Evolutionary conservation across 352 stramenopile species (phyloP), one percentile per base, ranked within the genome.

Genomic region (Pythium sp.): DNA sequence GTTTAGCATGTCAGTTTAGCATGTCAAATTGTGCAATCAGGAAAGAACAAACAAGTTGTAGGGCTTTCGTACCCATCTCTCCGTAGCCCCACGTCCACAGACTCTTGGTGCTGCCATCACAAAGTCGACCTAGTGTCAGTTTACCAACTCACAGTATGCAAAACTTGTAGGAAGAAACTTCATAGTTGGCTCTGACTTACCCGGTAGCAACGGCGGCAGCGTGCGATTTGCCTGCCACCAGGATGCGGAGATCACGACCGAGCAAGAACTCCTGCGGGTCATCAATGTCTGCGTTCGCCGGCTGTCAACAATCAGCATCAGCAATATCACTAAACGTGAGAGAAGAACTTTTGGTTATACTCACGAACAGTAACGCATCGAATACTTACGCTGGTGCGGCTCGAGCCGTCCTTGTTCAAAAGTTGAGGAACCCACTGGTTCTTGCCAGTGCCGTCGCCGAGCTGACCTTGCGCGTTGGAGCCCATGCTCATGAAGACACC

Each of bases 401-500:
- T 73, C 2, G 84, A 65, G 1, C 77, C 80, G 28, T 92, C 79
- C 56, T 90, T 91, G 70, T 94, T 94, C 12, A 94, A 67, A 2
- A 88, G 72, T 65, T 92, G 86, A 0, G 86, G 86, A 11, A 94
- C 82, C 86, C 86, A 94, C 65, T 94, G 86, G 69, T 94, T 92
- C 62, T 89, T 90, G n/a, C 75, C 75, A 0, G 78, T 83, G 26
- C 73, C 84, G 68, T 94, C 86, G 6, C 75, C 86, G 0, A 94
- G 67, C 58, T 94, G 86, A 0, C 75, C 84, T 56, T 94, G 80
- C 2, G 71, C 77, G 67, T 94, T 94, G 30, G 75, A 86, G 3
- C 86, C 86, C 84, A 94, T 91, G 47, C 78, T 86, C 84, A 94
- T 92, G 61, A 91, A 86, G 15, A 94, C 86, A 30, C 86, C 86